phyloP scores from a whole-genome alignment of 805 yeast species.

The Vanderwaltozyma polyspora region DNA sequence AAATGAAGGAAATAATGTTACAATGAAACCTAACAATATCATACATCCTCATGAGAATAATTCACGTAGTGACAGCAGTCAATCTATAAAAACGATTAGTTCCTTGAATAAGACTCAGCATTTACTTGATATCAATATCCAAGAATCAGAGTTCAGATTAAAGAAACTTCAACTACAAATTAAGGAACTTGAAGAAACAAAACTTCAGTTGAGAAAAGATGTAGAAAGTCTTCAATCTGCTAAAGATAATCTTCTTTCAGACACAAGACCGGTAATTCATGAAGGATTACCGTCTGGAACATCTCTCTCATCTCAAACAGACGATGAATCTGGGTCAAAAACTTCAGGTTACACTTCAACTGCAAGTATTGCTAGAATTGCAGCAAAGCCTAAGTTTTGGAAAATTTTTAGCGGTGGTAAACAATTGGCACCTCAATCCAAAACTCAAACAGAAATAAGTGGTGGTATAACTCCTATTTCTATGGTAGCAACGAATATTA shows the following conservation, averaged over 20 bases:
- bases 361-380: constrained; percentile 16
- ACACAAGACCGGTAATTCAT: neutral
- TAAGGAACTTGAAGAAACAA: constrained; percentile 2
- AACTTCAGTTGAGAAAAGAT: constrained; percentile 2
- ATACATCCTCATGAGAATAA: too few relatives aligned
- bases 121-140: too few relatives aligned
- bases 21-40: too few relatives aligned
- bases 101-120: too few relatives aligned
- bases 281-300: too few relatives aligned
- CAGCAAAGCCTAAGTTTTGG: constrained; percentile 27
- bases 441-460: constrained; percentile 1
- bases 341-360: constrained; percentile 9
- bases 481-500: constrained; percentile 3
- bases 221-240: constrained; percentile 2
- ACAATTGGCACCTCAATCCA: constrained; percentile 4
- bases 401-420: constrained; percentile 17
- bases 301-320: neutral
- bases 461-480: neutral
- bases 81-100: too few relatives aligned
- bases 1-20: too few relatives aligned
- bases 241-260: constrained; percentile 1
- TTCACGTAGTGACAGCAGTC: too few relatives aligned
- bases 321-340: constrained; percentile 5
- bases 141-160: constrained; percentile 1
- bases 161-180: constrained; percentile 3